Base-by-base conservation (phyloP, 78 protist species). In the Cavenderia fasciculata region DNA sequence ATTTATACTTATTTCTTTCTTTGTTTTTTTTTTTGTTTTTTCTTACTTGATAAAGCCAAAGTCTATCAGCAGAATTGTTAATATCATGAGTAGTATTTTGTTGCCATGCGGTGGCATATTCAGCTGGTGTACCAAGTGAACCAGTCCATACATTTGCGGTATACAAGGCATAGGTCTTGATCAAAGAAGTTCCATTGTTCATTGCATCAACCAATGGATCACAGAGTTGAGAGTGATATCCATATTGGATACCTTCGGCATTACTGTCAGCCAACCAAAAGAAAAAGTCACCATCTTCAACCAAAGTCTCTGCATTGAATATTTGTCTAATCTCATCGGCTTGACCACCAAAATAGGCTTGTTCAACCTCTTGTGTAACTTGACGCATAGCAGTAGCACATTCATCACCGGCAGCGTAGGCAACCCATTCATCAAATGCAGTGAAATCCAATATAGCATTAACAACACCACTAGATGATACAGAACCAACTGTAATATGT, bases 401-500 rank as follows among this genome's bases (percentile, higher is more conserved):
- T 5, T 78, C 76, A n/a, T 51, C 23, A 0, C 88, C 88, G 2
- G 65, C 88, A 11, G 88, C 74, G 66, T 34, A 12, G 4, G 88
- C 44, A 40, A 78, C 75, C 61, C 73, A 73, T 33, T 62, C 73
- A 73, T 76, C 93, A 16, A 86, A 86, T 25, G 68, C 70, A 12
- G 74, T 76, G 23, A 86, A 86, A 31, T 86, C 76, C 36, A 86
- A 49, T 36, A 86, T 86, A 12, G 93, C 74, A 34, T 86, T 74
- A 14, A 86, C 93, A 1, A 86, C 93, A 74, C 93, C 93, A 0
- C 69, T 46, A 19, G 74, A 40, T 18, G 93, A 73, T 34, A 87
- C 25, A 7, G 70, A n/a, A 47, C 93, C 93, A 41, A 54, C 70
- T 0, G 86, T 74, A 19, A 87, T 44, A 46, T 87, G 85, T 69